Evolutionary conservation across 345 rosid genomes (phyloP), one percentile per base, ranked within the genome.

Genomic region (Populus tremula): DNA sequence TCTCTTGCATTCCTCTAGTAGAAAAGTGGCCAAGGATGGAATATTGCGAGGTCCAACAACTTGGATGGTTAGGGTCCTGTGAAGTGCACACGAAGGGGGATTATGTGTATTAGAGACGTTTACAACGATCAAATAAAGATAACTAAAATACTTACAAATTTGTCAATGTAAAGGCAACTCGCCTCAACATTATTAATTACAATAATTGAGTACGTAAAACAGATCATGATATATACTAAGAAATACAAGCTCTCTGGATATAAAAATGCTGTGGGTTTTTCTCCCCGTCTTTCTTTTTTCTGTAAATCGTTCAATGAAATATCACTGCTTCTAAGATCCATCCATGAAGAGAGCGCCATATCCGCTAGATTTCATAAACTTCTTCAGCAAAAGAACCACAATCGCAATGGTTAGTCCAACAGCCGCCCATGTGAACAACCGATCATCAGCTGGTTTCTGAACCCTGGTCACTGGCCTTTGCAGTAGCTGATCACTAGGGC

Each of bases 331-430:
- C 73, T 87, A 95, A 3, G 99, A 95, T 67, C 87, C 90, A 81
- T 90, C 94, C 93, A 92, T 88, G 87, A 92, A 87, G 65, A 93
- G 82, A 66, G 98, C 84, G 71, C 94, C 94, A 49, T 88, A 89
- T 71, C 96, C 94, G 65, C 87, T 86, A 39, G 98, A 85, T 84
- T 93, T 87, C 88, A 92, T 86, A 73, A 92, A 90, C 86, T 96
- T 96, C 88, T 92, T 93, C 81, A 95, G 82, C 79, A 95, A 83
- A 77, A 95, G 98, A 84, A 85, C 93, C 84, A 93, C 61, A 74
- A 93, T 95, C 21, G 98, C 98, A 14, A 96, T 70, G 45, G 97
- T 85, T 53, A 96, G 94, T 70, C 97, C 99, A 59, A 92, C 90
- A 0, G 94, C 96, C 12, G 99, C 98, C 97, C 79, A 87, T 1